phyloP scores from a whole-genome alignment of 257 asterid genomes.

The Pogostemon cablin region DNA sequence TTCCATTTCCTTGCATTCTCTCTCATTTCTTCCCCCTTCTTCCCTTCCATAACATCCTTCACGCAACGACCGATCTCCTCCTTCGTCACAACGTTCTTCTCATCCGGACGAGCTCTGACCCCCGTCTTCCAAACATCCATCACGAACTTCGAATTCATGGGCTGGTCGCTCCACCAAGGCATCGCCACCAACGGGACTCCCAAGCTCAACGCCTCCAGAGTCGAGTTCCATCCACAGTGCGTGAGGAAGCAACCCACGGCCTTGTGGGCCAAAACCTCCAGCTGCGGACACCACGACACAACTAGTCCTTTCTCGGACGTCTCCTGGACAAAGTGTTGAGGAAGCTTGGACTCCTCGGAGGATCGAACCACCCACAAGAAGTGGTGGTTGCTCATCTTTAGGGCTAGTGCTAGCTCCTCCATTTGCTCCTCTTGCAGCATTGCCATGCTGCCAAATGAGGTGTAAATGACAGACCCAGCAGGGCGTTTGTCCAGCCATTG shows the following conservation, averaged over 20 bases:
- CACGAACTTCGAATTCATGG: slow-evolving; percentile 35
- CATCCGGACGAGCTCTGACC: slow-evolving; percentile 1
- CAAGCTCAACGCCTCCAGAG: slow-evolving; percentile 35
- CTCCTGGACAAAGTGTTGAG: slow-evolving; percentile 13
- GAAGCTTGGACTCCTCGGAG: slow-evolving; percentile 34
- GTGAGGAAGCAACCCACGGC: slow-evolving; percentile 38
- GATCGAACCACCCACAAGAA: slow-evolving; percentile 43
- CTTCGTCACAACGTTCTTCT: slow-evolving; percentile 15
- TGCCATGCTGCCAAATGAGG: slow-evolving; percentile 40
- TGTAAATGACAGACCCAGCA: slow-evolving; percentile 30
- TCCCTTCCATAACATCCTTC: slow-evolving; percentile 31
- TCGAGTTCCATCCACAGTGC: slow-evolving; percentile 48
- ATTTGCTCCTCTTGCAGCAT: slow-evolving; percentile 14
- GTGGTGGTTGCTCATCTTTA: slow-evolving; percentile 16
- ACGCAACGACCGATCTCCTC: slow-evolving; percentile 28
- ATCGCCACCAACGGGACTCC: slow-evolving; percentile 43
- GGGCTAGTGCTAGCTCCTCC: slow-evolving; percentile 34
- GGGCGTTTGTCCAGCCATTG: slow-evolving; percentile 30
- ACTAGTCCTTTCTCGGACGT: slow-evolving; percentile 32
- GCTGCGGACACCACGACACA: slow-evolving; percentile 40
- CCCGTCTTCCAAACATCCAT: slow-evolving; percentile 42
- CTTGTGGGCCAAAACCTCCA: slow-evolving; percentile 35
- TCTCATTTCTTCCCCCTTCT: slow-evolving; percentile 19
- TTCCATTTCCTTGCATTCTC: slow-evolving; percentile 35
- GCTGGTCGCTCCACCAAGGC: slow-evolving; percentile 41